phyloP scores from a whole-genome alignment of 495 filamentous ascomycete species.

The Penicillium lagena region DNA sequence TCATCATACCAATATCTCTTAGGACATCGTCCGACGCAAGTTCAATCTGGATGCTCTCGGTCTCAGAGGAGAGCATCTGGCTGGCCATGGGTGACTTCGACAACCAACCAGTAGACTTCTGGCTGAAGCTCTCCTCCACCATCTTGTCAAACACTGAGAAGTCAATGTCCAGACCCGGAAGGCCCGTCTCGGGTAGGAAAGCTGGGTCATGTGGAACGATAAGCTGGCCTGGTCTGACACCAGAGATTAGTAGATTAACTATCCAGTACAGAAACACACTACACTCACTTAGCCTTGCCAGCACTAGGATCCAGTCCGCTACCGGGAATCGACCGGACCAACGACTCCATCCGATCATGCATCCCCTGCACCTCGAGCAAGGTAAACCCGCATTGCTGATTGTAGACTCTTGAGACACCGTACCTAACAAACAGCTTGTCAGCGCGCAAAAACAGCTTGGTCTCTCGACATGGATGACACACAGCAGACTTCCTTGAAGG shows the following conservation, averaged over 20 bases:
- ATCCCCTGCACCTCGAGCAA: slow-evolving; percentile 72
- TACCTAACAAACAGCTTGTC: slow-evolving; percentile 41
- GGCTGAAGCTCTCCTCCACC: slow-evolving; percentile 6
- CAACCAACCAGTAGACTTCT: slow-evolving; percentile 13
- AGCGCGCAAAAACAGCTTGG: background rate
- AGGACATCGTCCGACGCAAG: slow-evolving; percentile 24
- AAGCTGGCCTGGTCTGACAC: slow-evolving; percentile 66
- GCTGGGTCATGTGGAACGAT: slow-evolving; percentile 76
- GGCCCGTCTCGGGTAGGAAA: slow-evolving; percentile 66
- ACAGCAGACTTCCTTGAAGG: slow-evolving; percentile 84
- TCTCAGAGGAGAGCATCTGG: slow-evolving; percentile 20
- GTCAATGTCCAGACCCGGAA: slow-evolving; percentile 54
- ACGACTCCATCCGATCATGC: slow-evolving; percentile 61
- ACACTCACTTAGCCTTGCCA: slow-evolving; percentile 62
- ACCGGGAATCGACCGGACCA: slow-evolving; percentile 50
- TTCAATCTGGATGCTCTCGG: slow-evolving; percentile 22
- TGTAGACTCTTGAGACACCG: slow-evolving; percentile 77
- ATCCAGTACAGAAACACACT: background rate
- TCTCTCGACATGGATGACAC: slow-evolving; percentile 3
- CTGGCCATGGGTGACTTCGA: slow-evolving; percentile 23
- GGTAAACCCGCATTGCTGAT: slow-evolving; percentile 81
- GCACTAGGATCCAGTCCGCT: slow-evolving; percentile 63
- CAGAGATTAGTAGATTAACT: slow-evolving; percentile 3
- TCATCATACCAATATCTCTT: slow-evolving; percentile 12
- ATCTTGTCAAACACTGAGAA: slow-evolving; percentile 19